Conservation (phyloP, 495 filamentous ascomycete species). For the Glonium stellatum region DNA sequence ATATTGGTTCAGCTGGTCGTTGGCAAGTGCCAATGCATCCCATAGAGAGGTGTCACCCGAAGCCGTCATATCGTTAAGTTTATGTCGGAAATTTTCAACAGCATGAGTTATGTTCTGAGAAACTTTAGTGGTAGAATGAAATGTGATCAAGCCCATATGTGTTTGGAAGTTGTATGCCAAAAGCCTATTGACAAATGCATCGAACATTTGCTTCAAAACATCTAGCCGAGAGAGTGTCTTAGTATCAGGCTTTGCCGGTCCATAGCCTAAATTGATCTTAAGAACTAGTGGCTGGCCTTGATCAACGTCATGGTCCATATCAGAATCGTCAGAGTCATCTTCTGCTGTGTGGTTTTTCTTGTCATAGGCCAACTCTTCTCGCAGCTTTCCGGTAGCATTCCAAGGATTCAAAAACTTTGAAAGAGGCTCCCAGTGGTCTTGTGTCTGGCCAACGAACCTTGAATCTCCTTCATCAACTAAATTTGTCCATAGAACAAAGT, state of each 20-base stretch:
- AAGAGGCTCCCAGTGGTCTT: constrained; percentile 8
- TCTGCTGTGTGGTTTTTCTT: neutral
- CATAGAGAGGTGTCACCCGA: constrained; percentile 30
- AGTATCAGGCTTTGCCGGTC: neutral
- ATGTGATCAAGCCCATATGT: constrained; percentile 30
- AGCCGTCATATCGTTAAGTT: constrained; percentile 23
- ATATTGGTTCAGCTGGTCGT: constrained; percentile 27
- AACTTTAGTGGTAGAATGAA: constrained; percentile 18
- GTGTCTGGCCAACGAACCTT: neutral
- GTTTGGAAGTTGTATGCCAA: constrained; percentile 32
- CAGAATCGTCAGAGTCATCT: too few species aligned
- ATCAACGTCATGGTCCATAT: neutral
- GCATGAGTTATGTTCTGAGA: constrained; percentile 26
- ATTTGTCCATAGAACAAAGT: neutral
- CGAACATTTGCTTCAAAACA: constrained; percentile 36
- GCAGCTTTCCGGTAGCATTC: constrained; percentile 1
- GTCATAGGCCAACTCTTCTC: constrained; percentile 12
- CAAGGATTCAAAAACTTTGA: neutral
- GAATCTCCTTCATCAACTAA: constrained; percentile 5
- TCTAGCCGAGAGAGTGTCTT: constrained; percentile 25
- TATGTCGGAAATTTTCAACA: constrained; percentile 30
- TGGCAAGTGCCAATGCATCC: constrained; percentile 28
- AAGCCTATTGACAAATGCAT: constrained; percentile 31
- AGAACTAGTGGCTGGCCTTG: constrained; percentile 22
- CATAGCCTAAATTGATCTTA: constrained; percentile 6